A percentile compares a stretch with the other conserved stretches of the same genome.
These are phyloP conservation scores for Monascus purpureus DNA, from an alignment of 495 filamentous ascomycete species.

Conservation along the genomic window DNA sequence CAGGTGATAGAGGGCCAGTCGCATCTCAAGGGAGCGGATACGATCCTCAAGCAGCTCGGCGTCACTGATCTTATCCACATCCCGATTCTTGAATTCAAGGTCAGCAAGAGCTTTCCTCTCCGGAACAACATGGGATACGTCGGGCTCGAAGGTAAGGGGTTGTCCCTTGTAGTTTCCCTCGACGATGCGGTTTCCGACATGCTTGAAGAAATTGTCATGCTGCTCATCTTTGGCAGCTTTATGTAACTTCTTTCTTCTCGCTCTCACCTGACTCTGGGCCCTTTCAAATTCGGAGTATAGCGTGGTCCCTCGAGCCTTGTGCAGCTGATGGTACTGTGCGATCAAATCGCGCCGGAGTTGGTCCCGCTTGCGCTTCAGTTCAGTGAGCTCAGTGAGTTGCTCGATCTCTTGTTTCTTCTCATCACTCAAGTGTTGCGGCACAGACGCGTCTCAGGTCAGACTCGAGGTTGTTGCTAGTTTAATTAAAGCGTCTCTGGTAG, in stretches of 20 bases:
- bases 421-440: too few species aligned
- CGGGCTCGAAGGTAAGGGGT: conserved; percentile 5
- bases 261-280: conserved; percentile 4
- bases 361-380: neutral
- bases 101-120: too few species aligned
- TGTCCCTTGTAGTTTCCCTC: conserved; percentile 6
- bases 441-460: conserved; percentile 1
- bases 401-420: neutral
- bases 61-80: conserved; percentile 8
- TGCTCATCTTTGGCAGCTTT: conserved; percentile 1
- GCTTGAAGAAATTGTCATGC: conserved; percentile 5
- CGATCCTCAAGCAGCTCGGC: conserved; percentile 9
- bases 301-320: conserved; percentile 1
- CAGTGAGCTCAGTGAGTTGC: neutral
- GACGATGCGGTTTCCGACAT: conserved; percentile 11
- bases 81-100: conserved; percentile 9
- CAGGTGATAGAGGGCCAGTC: conserved; percentile 7
- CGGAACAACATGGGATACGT: conserved; percentile 4
- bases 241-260: conserved; percentile 6
- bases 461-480: neutral
- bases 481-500: too few species aligned
- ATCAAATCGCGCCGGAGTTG: neutral
- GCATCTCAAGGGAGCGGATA: too few species aligned
- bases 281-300: conserved; percentile 3
- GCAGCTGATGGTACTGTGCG: neutral